phyloP scores from a whole-genome alignment of 2,329 filamentous ascomycete species.

The Neofusicoccum cordaticola region DNA sequence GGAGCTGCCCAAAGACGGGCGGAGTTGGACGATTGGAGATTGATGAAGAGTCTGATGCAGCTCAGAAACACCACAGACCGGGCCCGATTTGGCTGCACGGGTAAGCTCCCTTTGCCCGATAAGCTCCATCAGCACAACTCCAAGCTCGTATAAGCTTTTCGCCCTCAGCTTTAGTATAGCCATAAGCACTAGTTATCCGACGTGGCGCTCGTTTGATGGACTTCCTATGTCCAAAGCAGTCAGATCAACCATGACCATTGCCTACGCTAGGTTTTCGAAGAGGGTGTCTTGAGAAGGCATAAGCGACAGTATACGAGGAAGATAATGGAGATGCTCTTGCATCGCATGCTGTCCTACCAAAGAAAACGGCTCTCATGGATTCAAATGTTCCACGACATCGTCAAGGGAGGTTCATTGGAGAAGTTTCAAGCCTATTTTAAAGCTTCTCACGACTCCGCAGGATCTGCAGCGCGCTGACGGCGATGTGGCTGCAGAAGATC shows the following conservation, averaged over 20 bases:
- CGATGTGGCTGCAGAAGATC: conserved; percentile 6
- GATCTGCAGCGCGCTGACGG: background rate
- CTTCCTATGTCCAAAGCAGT: background rate
- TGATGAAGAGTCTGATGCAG: too few species aligned
- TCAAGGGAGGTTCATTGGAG: background rate
- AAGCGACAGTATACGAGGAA: background rate
- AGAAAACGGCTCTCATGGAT: background rate
- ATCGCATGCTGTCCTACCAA: background rate
- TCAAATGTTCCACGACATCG: background rate
- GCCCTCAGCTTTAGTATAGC: too few species aligned
- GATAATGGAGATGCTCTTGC: background rate
- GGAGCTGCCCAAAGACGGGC: too few species aligned
- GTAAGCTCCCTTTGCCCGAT: background rate
- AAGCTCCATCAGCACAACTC: background rate
- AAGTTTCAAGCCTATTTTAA: background rate
- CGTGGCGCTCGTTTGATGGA: background rate
- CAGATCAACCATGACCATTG: too few species aligned
- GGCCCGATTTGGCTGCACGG: background rate
- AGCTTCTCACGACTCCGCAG: conserved; percentile 1
- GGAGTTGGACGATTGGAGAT: background rate
- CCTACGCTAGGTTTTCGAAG: too few species aligned
- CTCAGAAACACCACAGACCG: background rate
- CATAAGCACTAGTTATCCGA: background rate
- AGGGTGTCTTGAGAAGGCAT: too few species aligned
- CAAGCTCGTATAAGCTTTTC: background rate